Evolutionary conservation across 2,329 filamentous ascomycete species (phyloP), one percentile per base, ranked within the genome.

Genomic region (Diaporthe ilicicola): DNA sequence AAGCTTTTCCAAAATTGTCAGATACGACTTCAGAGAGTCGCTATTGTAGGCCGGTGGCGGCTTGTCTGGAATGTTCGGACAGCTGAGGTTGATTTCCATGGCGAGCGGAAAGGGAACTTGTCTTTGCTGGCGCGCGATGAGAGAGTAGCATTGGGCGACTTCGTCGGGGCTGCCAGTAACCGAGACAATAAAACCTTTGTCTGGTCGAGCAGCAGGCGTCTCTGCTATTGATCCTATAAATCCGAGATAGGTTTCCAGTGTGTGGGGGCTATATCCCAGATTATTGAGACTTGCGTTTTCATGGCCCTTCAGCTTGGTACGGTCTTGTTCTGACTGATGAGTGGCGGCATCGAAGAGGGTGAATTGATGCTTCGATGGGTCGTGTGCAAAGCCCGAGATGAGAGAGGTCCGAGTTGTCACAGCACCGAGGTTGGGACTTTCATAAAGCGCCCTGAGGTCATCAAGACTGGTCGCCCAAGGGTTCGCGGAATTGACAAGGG

Each of bases 81-180:
- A 95, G 39, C 89, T 92, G 37, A 95, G 87, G 77, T 95, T 95
- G 76, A 95, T 84, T 79, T 95, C 93, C 84, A 94, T 88, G 22
- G 90, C 90, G 0, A 93, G 82, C 1, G 85, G 84, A 74, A 89
- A 73, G 1, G 77, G 74, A n/a, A 85, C 71, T 4, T 83, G 29
- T 32, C 59, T 4, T 77, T 83, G 85, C 72, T 72, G 76, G 56
- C 32, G 71, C 70, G 78, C 79, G 71, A 92, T 86, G 17, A 82
- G 80, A 0, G 74, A 72, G 76, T 92, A 91, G 80, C 89, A 91
- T 69, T 81, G 74, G 0, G 82, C 81, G 0, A 94, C 85, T 13
- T 93, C 89, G 0, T 82, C 77, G 0, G 88, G 86, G 0, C 84
- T 82, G 5, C 93, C 93, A 0, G 93, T 94, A 1, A 95, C 89